A percentile compares a stretch with the other conserved stretches of the same genome.
phyloP scores from a whole-genome alignment of 805 yeast species.

The Scheffersomyces amazonensis region DNA sequence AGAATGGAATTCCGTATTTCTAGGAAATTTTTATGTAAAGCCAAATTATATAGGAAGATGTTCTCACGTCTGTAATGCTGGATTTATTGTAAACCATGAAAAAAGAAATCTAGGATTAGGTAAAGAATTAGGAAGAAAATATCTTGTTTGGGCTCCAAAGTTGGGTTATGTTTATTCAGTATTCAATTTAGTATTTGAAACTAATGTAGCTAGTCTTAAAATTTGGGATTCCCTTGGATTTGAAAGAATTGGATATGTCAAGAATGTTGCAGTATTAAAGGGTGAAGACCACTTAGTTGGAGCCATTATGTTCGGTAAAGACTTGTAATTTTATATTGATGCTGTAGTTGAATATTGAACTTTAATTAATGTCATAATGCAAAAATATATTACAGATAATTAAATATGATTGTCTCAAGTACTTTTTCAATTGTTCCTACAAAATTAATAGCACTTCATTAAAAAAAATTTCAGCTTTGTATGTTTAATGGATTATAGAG shows the following conservation, averaged over 20 bases:
- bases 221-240: constrained; percentile 88
- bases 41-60: constrained; percentile 87
- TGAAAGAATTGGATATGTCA: constrained; percentile 70
- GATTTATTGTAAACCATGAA: constrained; percentile 64
- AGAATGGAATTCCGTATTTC: constrained; percentile 44
- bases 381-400: no score
- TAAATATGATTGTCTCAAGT: no score
- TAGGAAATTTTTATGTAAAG: constrained; percentile 79
- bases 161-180: constrained; percentile 82
- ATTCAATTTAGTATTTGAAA: constrained; percentile 82
- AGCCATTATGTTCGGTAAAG: constrained; percentile 76
- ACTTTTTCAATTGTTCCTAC: no score
- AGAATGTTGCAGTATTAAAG: constrained; percentile 70
- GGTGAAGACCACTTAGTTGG: constrained; percentile 65
- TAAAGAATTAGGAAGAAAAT: constrained; percentile 61
- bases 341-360: no score
- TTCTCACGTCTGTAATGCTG: constrained; percentile 85
- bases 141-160: constrained; percentile 68
- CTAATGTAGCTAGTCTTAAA: constrained; percentile 68
- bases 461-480: no score
- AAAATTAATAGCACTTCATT: no score
- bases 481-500: no score
- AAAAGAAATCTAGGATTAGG: constrained; percentile 73
- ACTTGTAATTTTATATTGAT: no score
- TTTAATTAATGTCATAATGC: no score